phyloP scores from a whole-genome alignment of 257 asterid genomes.

The Paraleonurus japonicus region DNA sequence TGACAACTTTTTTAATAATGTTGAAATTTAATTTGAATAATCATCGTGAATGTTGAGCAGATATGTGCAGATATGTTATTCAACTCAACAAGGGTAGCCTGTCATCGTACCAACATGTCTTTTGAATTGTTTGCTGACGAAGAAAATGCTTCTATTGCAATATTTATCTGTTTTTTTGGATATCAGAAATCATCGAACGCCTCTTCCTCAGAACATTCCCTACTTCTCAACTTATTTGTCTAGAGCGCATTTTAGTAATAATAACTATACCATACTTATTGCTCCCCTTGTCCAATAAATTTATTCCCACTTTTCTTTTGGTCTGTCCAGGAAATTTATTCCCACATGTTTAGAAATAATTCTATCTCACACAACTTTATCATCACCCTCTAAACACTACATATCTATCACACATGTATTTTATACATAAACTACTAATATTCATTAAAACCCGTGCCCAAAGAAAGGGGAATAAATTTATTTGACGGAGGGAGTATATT shows the following conservation, averaged over 20 bases:
- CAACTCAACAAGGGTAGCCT: neutral
- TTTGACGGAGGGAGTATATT: too few relatives aligned
- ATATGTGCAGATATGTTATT: neutral
- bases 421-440: too few relatives aligned
- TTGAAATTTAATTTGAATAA: neutral
- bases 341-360: too few relatives aligned
- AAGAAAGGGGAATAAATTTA: too few relatives aligned
- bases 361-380: too few relatives aligned
- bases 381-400: too few relatives aligned
- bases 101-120: neutral
- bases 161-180: neutral
- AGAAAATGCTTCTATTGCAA: neutral
- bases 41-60: neutral
- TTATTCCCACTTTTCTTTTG: too few relatives aligned
- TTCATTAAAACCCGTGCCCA: too few relatives aligned
- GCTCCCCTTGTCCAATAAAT: too few relatives aligned
- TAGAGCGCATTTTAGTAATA: neutral
- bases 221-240: neutral
- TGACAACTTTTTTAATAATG: neutral
- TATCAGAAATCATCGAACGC: neutral
- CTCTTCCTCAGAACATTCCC: neutral
- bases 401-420: too few relatives aligned
- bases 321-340: too few relatives aligned
- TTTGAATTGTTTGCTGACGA: slow-evolving; percentile 8
- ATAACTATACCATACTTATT: neutral